Evolutionary conservation across 306 rosid genomes (phyloP), one percentile per base, ranked within the genome.

Genomic region (Biancaea sappan): DNA sequence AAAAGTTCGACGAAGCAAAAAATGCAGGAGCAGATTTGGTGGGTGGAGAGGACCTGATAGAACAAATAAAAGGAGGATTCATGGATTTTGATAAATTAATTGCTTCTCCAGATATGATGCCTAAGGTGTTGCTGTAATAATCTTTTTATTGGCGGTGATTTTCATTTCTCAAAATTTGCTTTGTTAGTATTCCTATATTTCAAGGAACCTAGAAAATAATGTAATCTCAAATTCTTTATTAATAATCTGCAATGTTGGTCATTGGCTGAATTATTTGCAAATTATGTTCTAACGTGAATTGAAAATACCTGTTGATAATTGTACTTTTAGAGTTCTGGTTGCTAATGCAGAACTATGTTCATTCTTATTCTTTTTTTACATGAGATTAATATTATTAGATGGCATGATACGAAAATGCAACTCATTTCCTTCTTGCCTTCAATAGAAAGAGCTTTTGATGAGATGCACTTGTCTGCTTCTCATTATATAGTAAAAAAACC

Each of bases 21-120:
- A 85, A 57, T 69, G 99, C 99, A 2, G 99, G 99, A 83, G 99
- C 99, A 37, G 99, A 94, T 88, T 75, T 94, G 85, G 97, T 94
- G 47, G 99, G 99, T 73, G 99, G 99, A 71, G 99, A 94, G 69
- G 99, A 94, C 83, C 88, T 92, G 88, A 94, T 94, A 86, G 96
- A 90, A 84, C 95, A 94, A 84, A 94, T 94, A 59, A 94, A 84
- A 87, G 91, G 90, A 75, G 99, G 99, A 40, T 92, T 88, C 83
- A 94, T 94, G 98, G 98, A 94, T 18, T 94, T 94, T 74, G 99
- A 94, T 77, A 94, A 94, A 84, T 80, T 94, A 58, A 94, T 94
- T 83, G 97, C 98, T 78, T 94, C 99, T 52, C 99, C 96, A 25
- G 99, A 94, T 84, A 91, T 94, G 98, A 94, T 94, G 98, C 96